phyloP scores from a whole-genome alignment of 768 basidiomycete species.

The Pluteus cervinus region DNA sequence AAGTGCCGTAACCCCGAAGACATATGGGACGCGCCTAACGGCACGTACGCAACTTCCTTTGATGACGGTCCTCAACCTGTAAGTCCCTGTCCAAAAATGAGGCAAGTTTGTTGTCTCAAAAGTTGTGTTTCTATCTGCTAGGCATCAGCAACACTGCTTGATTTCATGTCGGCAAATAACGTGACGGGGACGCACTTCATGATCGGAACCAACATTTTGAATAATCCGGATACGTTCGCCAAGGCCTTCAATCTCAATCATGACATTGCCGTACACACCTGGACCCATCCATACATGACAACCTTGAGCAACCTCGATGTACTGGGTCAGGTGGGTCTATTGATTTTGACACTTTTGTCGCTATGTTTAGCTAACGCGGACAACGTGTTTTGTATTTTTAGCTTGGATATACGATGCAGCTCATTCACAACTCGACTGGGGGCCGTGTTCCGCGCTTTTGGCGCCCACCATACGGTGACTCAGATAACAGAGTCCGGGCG shows the following conservation, averaged over 20 bases:
- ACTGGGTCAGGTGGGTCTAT: constrained; percentile 47
- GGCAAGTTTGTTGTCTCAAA: constrained; percentile 2
- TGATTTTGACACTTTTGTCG: neutral
- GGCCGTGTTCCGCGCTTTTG: constrained; percentile 70
- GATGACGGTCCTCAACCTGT: constrained; percentile 73
- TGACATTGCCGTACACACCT: constrained; percentile 56
- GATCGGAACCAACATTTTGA: constrained; percentile 75
- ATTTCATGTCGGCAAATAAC: constrained; percentile 63
- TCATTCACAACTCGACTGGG: constrained; percentile 76
- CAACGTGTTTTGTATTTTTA: constrained; percentile 16
- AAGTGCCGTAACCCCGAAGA: constrained; percentile 59
- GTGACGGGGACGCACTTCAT: constrained; percentile 81
- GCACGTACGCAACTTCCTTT: constrained; percentile 60
- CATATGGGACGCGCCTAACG: constrained; percentile 72
- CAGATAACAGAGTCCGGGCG: constrained; percentile 76
- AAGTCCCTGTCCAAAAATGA: constrained; percentile 9
- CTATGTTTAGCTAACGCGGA: too few species aligned
- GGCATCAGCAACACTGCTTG: constrained; percentile 44
- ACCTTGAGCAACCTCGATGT: constrained; percentile 63
- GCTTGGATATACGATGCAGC: constrained; percentile 76
- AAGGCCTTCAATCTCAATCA: constrained; percentile 40
- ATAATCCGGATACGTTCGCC: constrained; percentile 49
- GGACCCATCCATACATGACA: constrained; percentile 80
- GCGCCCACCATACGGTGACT: constrained; percentile 87
- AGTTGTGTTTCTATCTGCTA: constrained; percentile 12